Evolutionary conservation across 139 green algal species (phyloP).

Genomic region (Haematococcus sp.): DNA sequence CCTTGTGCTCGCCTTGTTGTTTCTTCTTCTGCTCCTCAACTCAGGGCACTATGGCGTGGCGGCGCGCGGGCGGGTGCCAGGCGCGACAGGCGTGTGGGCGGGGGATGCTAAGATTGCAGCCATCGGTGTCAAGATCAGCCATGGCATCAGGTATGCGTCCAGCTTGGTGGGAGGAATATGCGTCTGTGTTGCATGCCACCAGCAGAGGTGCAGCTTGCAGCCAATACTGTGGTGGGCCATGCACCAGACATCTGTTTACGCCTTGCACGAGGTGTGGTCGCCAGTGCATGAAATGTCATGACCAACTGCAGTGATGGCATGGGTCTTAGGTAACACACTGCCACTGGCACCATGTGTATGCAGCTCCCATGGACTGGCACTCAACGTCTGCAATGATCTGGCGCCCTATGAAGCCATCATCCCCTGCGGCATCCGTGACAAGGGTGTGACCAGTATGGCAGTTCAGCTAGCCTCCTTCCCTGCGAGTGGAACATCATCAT

Average conservation of each 20-base stretch:
- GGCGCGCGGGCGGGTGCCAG: constrained; percentile 20
- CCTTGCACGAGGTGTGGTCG: neutral
- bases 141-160: constrained; percentile 63
- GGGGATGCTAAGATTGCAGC: constrained; percentile 86
- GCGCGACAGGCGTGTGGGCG: constrained; percentile 86
- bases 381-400: constrained; percentile 85
- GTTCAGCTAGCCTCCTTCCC: neutral
- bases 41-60: constrained; percentile 8
- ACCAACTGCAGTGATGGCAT: neutral
- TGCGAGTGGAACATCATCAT: too few species aligned
- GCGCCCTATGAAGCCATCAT: constrained; percentile 74
- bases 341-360: neutral
- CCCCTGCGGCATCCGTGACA: constrained; percentile 62
- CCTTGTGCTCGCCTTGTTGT: neutral
- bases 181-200: neutral
- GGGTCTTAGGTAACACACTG: neutral
- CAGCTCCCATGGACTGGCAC: constrained; percentile 43
- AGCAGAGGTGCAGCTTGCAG: neutral
- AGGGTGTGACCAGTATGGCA: neutral
- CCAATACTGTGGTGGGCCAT: neutral
- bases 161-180: neutral
- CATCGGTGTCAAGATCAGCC: constrained; percentile 85
- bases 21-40: neutral
- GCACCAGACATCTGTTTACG: neutral
- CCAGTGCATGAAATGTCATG: neutral